phyloP scores from a whole-genome alignment of 2,329 filamentous ascomycete species.

The Aspergillus viridinutans region DNA sequence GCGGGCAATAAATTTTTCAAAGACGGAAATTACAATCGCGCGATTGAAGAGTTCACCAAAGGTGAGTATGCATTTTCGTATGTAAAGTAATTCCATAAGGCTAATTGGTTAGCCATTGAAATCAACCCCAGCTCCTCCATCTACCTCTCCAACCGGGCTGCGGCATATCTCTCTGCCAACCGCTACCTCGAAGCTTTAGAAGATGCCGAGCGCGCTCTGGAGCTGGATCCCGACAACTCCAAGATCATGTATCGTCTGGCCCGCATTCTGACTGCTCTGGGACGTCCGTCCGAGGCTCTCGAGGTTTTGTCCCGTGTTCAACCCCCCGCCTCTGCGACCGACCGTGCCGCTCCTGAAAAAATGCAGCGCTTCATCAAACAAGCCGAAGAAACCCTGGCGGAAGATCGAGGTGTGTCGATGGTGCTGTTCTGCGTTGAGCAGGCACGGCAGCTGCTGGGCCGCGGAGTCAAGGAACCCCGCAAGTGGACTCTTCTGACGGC shows the following conservation, averaged over 20 bases:
- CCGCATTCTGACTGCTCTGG: slow-evolving; percentile 82
- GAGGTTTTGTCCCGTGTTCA: slow-evolving; percentile 76
- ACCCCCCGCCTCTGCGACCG: slow-evolving; percentile 76
- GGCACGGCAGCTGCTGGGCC: slow-evolving; percentile 75
- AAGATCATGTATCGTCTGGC: slow-evolving; percentile 87
- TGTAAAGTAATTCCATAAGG: background rate
- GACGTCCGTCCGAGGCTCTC: slow-evolving; percentile 81
- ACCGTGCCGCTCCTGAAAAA: slow-evolving; percentile 73
- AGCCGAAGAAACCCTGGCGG: slow-evolving; percentile 70
- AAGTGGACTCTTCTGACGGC: slow-evolving; percentile 93
- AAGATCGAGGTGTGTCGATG: slow-evolving; percentile 82
- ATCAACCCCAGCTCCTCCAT: slow-evolving; percentile 80
- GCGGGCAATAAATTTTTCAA: slow-evolving; percentile 97
- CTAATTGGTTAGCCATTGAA: slow-evolving; percentile 65
- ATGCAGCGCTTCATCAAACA: slow-evolving; percentile 80
- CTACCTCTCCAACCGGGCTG: slow-evolving; percentile 91
- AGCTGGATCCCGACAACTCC: slow-evolving; percentile 77
- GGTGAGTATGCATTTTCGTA: slow-evolving; percentile 53
- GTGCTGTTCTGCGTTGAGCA: slow-evolving; percentile 86
- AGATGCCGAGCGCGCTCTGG: slow-evolving; percentile 77
- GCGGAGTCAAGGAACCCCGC: slow-evolving; percentile 72
- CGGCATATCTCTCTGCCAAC: slow-evolving; percentile 85
- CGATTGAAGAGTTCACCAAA: slow-evolving; percentile 91
- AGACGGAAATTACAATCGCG: slow-evolving; percentile 80
- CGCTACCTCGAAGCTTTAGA: slow-evolving; percentile 76